Percentiles rank a stretch among this genome's conserved stretches.
phyloP scores from a whole-genome alignment of 805 yeast genomes.

The Candida rishiriensis region DNA sequence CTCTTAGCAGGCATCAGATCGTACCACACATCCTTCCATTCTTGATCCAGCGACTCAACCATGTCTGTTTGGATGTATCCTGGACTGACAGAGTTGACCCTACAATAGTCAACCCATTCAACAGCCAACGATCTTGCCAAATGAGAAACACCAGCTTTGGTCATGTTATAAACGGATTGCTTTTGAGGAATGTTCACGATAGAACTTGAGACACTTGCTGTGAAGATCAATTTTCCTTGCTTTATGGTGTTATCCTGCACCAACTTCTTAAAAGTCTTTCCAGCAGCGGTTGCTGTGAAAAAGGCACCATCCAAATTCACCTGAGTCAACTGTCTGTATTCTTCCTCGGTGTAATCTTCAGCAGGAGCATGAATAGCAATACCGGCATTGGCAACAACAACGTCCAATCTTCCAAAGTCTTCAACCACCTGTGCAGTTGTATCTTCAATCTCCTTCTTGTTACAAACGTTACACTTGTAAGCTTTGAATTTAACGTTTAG shows the following conservation, averaged over 20 bases:
- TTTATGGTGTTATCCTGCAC: constrained; percentile 21
- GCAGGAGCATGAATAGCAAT: constrained; percentile 31
- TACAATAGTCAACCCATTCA: constrained; percentile 43
- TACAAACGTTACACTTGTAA: constrained; percentile 30
- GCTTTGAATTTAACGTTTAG: constrained; percentile 16
- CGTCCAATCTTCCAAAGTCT: constrained; percentile 37
- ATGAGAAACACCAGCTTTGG: constrained; percentile 43
- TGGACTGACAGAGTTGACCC: constrained; percentile 44
- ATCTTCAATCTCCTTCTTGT: constrained; percentile 26
- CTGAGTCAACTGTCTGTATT: constrained; percentile 36
- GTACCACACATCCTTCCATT: constrained; percentile 20
- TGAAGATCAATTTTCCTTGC: constrained; percentile 43
- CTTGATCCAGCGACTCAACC: constrained; percentile 21
- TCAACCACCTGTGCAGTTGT: constrained; percentile 24
- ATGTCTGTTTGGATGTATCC: constrained; percentile 46
- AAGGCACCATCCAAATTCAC: constrained; percentile 45
- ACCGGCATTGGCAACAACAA: constrained; percentile 42
- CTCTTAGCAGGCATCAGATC: constrained; percentile 36
- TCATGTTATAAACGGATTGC: constrained; percentile 42
- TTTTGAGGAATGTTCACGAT: constrained; percentile 46
- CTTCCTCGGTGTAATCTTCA: constrained; percentile 24
- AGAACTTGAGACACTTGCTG: constrained; percentile 49
- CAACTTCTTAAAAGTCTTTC: constrained; percentile 39
- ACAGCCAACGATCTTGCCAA: constrained; percentile 40
- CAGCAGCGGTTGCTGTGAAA: constrained; percentile 45